Conservation (phyloP, 495 filamentous ascomycete species). For the Lophiotrema nucula region DNA sequence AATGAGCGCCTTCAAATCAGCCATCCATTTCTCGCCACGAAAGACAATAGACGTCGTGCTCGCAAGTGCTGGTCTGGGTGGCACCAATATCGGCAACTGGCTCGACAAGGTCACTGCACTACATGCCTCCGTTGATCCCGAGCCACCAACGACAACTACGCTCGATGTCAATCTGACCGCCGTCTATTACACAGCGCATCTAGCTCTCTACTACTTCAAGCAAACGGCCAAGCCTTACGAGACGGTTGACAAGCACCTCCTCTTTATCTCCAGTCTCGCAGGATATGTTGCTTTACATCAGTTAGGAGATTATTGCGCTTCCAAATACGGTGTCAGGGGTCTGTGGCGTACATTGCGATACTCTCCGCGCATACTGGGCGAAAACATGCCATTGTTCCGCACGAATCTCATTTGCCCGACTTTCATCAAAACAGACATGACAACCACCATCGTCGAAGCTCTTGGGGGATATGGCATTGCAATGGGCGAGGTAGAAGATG, state of each 20-base stretch:
- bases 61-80: slow-evolving; percentile 20
- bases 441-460: background rate
- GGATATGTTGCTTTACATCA: slow-evolving; percentile 14
- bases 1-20: slow-evolving; percentile 28
- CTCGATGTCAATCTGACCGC: slow-evolving; percentile 25
- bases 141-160: background rate
- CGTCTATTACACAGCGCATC: slow-evolving; percentile 17
- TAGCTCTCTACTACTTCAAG: slow-evolving; percentile 20
- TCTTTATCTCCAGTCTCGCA: slow-evolving; percentile 18
- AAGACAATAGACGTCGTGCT: slow-evolving; percentile 25
- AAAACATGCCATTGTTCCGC: slow-evolving; percentile 5
- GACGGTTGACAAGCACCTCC: slow-evolving; percentile 1
- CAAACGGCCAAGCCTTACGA: background rate
- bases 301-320: slow-evolving; percentile 1
- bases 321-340: slow-evolving; percentile 24
- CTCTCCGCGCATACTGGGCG: background rate
- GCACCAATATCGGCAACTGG: background rate
- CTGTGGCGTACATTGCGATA: slow-evolving; percentile 11
- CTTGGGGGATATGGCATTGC: background rate
- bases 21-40: slow-evolving; percentile 20
- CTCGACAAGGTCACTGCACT: background rate
- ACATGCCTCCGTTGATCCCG: slow-evolving; percentile 2
- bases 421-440: slow-evolving; percentile 22
- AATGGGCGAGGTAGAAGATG: slow-evolving; percentile 16
- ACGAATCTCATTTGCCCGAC: slow-evolving; percentile 25